phyloP scores from a whole-genome alignment of 345 rosid genomes.

The Brassica rapa region DNA sequence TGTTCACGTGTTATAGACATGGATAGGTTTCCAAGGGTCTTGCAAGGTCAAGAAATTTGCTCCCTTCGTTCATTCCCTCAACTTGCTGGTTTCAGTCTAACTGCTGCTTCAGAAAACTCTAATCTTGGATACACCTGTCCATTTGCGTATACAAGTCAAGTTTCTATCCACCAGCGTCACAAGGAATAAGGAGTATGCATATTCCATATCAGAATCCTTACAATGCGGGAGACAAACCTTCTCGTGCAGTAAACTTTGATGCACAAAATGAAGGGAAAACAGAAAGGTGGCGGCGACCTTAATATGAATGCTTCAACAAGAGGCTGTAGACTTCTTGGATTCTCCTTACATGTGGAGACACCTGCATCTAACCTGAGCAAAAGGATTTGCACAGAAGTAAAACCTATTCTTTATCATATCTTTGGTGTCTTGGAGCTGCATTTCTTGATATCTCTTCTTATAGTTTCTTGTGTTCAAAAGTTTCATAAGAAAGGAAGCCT shows the following conservation, averaged over 20 bases:
- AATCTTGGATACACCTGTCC: too few relatives aligned
- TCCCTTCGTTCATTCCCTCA: too few relatives aligned
- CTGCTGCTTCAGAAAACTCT: too few relatives aligned
- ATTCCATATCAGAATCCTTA: too few relatives aligned
- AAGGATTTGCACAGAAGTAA: conserved; percentile 91
- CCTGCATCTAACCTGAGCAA: conserved; percentile 61
- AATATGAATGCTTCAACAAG: conserved; percentile 38
- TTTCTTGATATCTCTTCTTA: conserved; percentile 12
- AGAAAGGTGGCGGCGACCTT: conserved; percentile 40
- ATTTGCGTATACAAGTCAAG: too few relatives aligned
- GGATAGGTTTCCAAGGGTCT: conserved; percentile 76
- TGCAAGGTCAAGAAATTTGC: conserved; percentile 77
- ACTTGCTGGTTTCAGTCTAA: too few relatives aligned
- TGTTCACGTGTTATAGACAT: not conserved
- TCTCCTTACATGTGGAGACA: conserved; percentile 54
- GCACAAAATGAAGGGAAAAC: conserved; percentile 16
- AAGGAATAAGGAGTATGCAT: too few relatives aligned
- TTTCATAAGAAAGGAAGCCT: conserved; percentile 94
- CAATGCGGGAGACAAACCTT: too few relatives aligned
- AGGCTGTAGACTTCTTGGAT: conserved; percentile 86
- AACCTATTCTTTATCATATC: not conserved
- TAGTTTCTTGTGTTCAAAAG: conserved; percentile 44
- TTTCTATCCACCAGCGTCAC: too few relatives aligned
- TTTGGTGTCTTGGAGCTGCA: conserved; percentile 15
- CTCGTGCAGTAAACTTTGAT: too few relatives aligned